These are phyloP conservation scores for Bipolaris cookei DNA, from an alignment of 2,329 filamentous ascomycete genomes.

Conservation along the genomic window DNA sequence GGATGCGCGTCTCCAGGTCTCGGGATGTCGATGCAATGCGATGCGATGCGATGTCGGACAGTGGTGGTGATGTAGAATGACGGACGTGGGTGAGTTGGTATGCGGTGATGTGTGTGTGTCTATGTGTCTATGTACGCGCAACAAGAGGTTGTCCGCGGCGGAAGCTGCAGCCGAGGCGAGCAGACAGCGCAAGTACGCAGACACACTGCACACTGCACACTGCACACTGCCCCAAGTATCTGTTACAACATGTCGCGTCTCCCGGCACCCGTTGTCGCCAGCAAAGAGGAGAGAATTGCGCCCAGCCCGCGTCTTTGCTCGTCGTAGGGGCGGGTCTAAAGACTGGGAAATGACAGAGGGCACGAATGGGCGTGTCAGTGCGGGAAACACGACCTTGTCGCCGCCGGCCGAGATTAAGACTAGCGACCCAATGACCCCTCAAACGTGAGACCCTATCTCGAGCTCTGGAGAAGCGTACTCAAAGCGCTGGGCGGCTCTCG, in stretches of 20 bases:
- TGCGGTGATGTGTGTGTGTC: background rate
- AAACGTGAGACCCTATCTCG: constrained; percentile 23
- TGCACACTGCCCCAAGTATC: no score
- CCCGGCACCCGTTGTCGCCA: constrained; percentile 7
- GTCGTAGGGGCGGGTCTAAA: constrained; percentile 17
- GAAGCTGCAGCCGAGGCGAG: constrained; percentile 30
- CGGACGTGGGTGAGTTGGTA: background rate
- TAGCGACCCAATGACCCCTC: constrained; percentile 28
- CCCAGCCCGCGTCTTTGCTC: constrained; percentile 1
- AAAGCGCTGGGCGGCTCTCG: constrained; percentile 23
- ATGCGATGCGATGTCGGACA: constrained; percentile 1
- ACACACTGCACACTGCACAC: background rate
- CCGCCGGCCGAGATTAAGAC: constrained; percentile 21
- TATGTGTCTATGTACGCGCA: background rate
- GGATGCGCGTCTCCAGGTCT: background rate
- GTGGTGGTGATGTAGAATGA: background rate
- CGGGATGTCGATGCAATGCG: background rate
- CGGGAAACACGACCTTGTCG: constrained; percentile 18
- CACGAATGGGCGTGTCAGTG: constrained; percentile 25
- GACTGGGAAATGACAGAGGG: constrained; percentile 27
- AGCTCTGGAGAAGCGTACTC: constrained; percentile 19
- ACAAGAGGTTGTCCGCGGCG: constrained; percentile 19
- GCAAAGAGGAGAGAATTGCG: constrained; percentile 12
- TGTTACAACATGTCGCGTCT: constrained; percentile 11
- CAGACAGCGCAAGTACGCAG: background rate